These are phyloP conservation scores for Candida easanensis DNA, from an alignment of 805 yeast species.

Conservation along the genomic window DNA sequence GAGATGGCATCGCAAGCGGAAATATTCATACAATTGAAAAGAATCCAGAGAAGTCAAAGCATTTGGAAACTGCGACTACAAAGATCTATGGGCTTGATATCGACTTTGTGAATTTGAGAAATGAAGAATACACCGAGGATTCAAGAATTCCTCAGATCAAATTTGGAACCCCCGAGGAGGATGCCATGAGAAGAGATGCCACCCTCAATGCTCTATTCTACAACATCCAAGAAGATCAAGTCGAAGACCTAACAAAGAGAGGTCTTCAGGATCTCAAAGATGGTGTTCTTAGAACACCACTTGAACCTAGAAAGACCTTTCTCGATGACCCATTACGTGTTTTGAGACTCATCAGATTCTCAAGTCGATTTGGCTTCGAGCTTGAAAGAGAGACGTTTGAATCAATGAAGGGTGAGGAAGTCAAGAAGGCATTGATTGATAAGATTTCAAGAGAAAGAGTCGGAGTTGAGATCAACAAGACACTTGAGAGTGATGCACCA, in stretches of 20 bases:
- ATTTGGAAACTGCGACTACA: constrained; percentile 94
- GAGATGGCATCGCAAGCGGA: constrained; percentile 38
- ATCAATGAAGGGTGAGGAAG: constrained; percentile 62
- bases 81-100: constrained; percentile 79
- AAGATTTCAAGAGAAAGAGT: constrained; percentile 90
- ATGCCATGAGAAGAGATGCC: constrained; percentile 92
- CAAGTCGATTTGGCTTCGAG: constrained; percentile 67
- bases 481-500: constrained; percentile 63
- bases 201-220: constrained; percentile 91
- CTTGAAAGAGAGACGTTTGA: constrained; percentile 53
- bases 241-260: constrained; percentile 80
- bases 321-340: constrained; percentile 93
- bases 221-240: constrained; percentile 61
- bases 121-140: constrained; percentile 78
- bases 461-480: constrained; percentile 81
- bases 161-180: constrained; percentile 89
- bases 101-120: constrained; percentile 89
- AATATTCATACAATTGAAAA: constrained; percentile 75
- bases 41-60: constrained; percentile 95
- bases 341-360: constrained; percentile 80
- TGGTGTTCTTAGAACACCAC: constrained; percentile 84
- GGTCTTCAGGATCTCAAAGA: constrained; percentile 71
- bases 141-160: constrained; percentile 83
- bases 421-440: constrained; percentile 55
- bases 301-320: constrained; percentile 81